Conservation (phyloP, 495 filamentous ascomycete species). For the Trichoderma orchidacearum region DNA sequence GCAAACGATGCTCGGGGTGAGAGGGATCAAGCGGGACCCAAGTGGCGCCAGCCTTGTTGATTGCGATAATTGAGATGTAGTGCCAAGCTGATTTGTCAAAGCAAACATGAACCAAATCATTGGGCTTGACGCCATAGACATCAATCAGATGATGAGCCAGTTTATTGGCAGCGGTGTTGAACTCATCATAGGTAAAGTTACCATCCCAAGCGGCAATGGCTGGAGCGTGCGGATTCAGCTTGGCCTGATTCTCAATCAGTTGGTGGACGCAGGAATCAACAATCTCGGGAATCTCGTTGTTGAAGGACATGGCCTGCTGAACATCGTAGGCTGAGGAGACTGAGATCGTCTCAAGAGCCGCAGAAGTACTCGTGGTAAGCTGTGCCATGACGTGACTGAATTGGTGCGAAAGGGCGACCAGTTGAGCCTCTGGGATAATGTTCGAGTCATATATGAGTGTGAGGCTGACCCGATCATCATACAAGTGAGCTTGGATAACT, state of each 20-base stretch:
- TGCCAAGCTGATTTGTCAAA: conserved; percentile 40
- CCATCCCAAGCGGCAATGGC: conserved; percentile 38
- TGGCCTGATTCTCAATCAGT: conserved; percentile 8
- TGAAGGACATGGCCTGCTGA: not conserved
- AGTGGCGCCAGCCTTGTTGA: conserved; percentile 43
- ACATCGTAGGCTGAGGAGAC: not conserved
- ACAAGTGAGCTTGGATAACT: not conserved
- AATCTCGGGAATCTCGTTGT: not conserved
- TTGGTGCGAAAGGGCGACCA: not conserved
- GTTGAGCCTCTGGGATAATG: not conserved
- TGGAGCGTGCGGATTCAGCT: conserved; percentile 6
- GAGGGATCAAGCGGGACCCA: conserved; percentile 43
- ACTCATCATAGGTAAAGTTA: conserved; percentile 32
- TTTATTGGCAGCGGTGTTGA: conserved; percentile 26
- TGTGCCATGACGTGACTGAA: not conserved
- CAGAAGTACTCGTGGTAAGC: not conserved
- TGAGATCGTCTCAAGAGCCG: not conserved
- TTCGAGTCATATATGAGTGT: not conserved
- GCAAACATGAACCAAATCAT: conserved; percentile 39
- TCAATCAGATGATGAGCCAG: conserved; percentile 28
- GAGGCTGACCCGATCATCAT: not conserved
- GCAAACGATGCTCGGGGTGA: conserved; percentile 34
- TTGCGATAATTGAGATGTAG: conserved; percentile 38
- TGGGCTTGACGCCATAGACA: conserved; percentile 32
- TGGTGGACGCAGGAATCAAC: conserved; percentile 13